Base-by-base conservation (phyloP, 2,329 filamentous ascomycete species). In the Pseudonectria buxi region DNA sequence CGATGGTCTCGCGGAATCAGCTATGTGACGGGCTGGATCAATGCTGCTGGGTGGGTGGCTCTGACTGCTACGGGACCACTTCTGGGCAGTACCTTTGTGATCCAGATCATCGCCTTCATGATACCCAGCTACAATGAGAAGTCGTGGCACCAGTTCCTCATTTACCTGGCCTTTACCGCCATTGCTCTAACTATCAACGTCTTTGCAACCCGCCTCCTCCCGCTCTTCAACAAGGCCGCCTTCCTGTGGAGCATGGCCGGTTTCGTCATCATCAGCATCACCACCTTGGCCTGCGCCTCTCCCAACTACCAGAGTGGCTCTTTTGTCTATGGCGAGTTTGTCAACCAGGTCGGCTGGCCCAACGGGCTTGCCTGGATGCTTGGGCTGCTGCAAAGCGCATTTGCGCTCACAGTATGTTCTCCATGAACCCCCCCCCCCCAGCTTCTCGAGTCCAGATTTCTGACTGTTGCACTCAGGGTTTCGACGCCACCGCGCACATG, bases 21-120 rank as follows among this genome's bases (percentile, higher is more conserved):
- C 30, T 86, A 81, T 65, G 72, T 78, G 30, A 85, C 81, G 0
- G 82, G 82, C 18, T 86, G 81, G 81, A 83, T 80, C 56, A 82
- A 80, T 48, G 73, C 78, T 26, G 77, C 77, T n/a, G 81, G 80
- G 12, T 86, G 81, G 78, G 78, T 84, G 24, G 75, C 76, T 9
- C 59, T 86, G 35, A 78, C 76, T 4, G 81, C 82, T 7, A 83
- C 80, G 0, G 81, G 76, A 12, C 79, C 80, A 2, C 65, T 85
- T 14, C 67, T 86, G 5, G 80, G 77, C 10, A 81, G 76, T 46
- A 72, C 80, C 43, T 72, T 86, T 43, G 72, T 86, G 32, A 54
- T 83, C 16, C 77, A 80, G 36, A 69, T 83, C 28, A 78, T 85
- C 34, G 66, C 72, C 2, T 62, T 86, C 25, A 72, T 78, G 56